Conservation (phyloP, 495 filamentous ascomycete species). For the Aspergillus heteromorphus region DNA sequence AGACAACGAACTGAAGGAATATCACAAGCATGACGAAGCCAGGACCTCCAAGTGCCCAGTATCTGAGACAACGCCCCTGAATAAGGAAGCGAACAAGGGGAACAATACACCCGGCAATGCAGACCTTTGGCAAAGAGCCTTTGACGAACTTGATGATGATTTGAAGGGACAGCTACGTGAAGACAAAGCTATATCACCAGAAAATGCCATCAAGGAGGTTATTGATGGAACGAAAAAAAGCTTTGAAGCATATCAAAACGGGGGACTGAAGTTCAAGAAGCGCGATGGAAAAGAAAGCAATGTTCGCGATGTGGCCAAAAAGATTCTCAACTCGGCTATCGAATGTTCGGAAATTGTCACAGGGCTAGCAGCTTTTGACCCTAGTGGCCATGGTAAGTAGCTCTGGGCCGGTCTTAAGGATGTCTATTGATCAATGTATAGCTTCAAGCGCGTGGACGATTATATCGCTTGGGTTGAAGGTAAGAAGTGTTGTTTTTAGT, state of each 20-base stretch:
- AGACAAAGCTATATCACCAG: too few species aligned
- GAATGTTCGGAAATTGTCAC: conserved; percentile 1
- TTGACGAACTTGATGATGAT: too few species aligned
- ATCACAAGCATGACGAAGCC: too few species aligned
- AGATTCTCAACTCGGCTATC: not conserved
- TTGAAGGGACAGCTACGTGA: too few species aligned
- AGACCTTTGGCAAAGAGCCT: too few species aligned
- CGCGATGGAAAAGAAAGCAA: conserved; percentile 3
- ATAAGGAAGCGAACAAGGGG: too few species aligned
- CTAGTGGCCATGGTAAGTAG: conserved; percentile 8
- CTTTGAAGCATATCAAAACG: conserved; percentile 4
- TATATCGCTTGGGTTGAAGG: conserved; percentile 9
- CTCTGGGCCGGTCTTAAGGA: not conserved
- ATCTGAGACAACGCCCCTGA: too few species aligned
- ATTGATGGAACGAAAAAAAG: conserved; percentile 6
- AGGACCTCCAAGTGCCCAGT: too few species aligned
- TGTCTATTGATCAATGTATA: not conserved
- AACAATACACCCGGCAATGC: too few species aligned
- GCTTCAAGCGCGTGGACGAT: conserved; percentile 11
- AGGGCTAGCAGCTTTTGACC: conserved; percentile 7
- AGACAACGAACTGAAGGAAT: too few species aligned
- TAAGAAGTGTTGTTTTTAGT: not conserved
- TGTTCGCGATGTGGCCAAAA: conserved; percentile 9
- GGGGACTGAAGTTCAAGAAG: conserved; percentile 3
- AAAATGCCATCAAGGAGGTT: conserved; percentile 3